Evolutionary conservation across 2,329 filamentous ascomycete species (phyloP), one percentile per base, ranked within the genome.

Genomic region (Penicillium crustosum): DNA sequence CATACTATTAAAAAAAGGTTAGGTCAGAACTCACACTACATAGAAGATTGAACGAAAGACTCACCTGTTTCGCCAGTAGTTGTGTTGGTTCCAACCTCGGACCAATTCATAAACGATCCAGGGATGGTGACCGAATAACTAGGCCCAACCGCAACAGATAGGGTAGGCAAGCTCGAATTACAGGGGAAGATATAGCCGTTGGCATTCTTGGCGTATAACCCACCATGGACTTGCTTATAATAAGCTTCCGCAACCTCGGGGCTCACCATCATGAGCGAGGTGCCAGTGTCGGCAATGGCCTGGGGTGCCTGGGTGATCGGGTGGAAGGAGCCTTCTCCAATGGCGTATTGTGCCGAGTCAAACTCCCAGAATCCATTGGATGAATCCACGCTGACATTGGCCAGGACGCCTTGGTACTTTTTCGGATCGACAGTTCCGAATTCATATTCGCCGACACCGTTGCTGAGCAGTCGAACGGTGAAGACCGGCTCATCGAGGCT

Each of bases 311-410:
- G 58, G 1, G 65, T 66, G 43, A 74, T 68, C 12, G 58, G 65
- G 67, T 81, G 75, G 3, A 75, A 43, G 2, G 69, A 36, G 10
- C 73, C 77, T 39, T 70, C 71, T 15, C 79, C 82, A 55, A 91
- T 78, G 19, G 77, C 76, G 68, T 87, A 89, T 45, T 77, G 76
- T 25, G 78, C 78, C 6, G 83, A 85, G 15, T 79, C 68, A 68
- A 90, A 85, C 68, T 88, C 79, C 89, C 89, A 92, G 78, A 87
- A 91, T 9, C 89, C 89, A 33, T 79, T 75, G 12, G 79, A 80
- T 19, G 79, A 80, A 69, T 90, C 83, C 60, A 91, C 80, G 10
- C 82, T 77, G 21, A 86, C 79, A 70, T 86, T 90, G 23, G 80
- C 74, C 66, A 93, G 81, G 4, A 80, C 66, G 35, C 89, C 89